A percentile compares a stretch with the other conserved stretches of the same genome.
These are phyloP conservation scores for Pseudopediastrum boryanum DNA, from an alignment of 139 green algal genomes.

Conservation along the genomic window DNA sequence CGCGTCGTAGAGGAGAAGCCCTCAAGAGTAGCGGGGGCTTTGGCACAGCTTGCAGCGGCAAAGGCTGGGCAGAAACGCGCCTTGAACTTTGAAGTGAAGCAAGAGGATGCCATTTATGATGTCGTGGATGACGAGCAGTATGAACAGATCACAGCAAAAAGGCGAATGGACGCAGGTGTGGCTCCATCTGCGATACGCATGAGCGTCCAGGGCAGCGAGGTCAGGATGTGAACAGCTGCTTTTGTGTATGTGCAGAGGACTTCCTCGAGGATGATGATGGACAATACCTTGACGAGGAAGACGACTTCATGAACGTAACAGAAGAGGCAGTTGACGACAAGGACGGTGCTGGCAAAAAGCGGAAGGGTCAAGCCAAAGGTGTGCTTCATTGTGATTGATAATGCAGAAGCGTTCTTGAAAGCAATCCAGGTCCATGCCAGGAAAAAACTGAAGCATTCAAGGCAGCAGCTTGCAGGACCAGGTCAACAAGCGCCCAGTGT, in stretches of 20 bases:
- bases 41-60: conserved; percentile 47
- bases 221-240: neutral
- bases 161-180: conserved; percentile 78
- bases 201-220: neutral
- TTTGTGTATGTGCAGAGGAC: no score
- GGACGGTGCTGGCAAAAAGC: conserved; percentile 44
- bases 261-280: conserved; percentile 86
- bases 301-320: conserved; percentile 73
- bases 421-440: no score
- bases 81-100: conserved; percentile 70
- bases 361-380: conserved; percentile 44
- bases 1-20: conserved; percentile 17
- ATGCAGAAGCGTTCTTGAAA: conserved; percentile 5
- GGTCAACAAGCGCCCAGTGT: no score
- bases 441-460: no score
- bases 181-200: neutral
- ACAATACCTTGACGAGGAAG: conserved; percentile 90
- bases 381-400: neutral
- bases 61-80: conserved; percentile 57
- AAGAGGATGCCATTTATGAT: conserved; percentile 91
- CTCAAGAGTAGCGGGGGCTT: conserved; percentile 25
- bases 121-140: conserved; percentile 92
- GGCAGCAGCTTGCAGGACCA: no score
- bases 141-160: conserved; percentile 79
- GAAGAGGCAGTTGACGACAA: conserved; percentile 42